Evolutionary conservation across 2,329 filamentous ascomycete genomes (phyloP), one percentile per base, ranked within the genome.

Genomic region (Talaromyces atroroseus): DNA sequence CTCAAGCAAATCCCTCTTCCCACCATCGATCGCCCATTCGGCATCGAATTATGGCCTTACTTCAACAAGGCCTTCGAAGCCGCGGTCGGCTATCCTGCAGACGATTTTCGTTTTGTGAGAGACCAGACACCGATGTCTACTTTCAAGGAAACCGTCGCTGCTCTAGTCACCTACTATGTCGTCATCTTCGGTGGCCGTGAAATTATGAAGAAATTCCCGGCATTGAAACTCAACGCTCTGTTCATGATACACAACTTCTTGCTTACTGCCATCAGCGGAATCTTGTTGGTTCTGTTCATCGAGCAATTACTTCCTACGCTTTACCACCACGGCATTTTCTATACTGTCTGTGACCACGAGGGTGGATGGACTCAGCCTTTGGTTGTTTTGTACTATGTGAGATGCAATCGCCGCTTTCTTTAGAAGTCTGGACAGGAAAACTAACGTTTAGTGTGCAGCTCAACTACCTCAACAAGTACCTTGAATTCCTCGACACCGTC

Each of bases 171-270:
- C 71, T 99, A 97, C 86, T 97, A 97, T 76, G 77, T 88, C 64
- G 80, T 96, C 77, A 94, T 97, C 68, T 95, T 97, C 64, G 92
- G 92, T 62, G 94, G 92, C 59, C 84, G 92, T 63, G 90, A 95
- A 76, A 72, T 91, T 66, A 97, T 99, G 94, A 89, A 90, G 76
- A 87, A 88, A 68, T 84, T 90, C 61, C 81, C 87, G 70, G 82
- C 92, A 21, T 87, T 94, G 78, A 89, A 95, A 82, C 83, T 97
- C 69, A 94, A 90, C 80, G 79, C 82, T 16, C 79, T 94, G 58
- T 97, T 97, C 82, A 89, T 96, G 78, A 82, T 96, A 71, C 92
- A 99, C 84, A 99, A 99, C 82, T 87, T 97, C 68, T 86, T 92
- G 78, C 80, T 99, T 70, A 97, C 92, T 49, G 78, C 83, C 63